Percentiles rank a stretch among this genome's conserved stretches.
These are phyloP conservation scores for Diatrype stigma DNA, from an alignment of 2,329 filamentous ascomycete species.

Conservation along the genomic window DNA sequence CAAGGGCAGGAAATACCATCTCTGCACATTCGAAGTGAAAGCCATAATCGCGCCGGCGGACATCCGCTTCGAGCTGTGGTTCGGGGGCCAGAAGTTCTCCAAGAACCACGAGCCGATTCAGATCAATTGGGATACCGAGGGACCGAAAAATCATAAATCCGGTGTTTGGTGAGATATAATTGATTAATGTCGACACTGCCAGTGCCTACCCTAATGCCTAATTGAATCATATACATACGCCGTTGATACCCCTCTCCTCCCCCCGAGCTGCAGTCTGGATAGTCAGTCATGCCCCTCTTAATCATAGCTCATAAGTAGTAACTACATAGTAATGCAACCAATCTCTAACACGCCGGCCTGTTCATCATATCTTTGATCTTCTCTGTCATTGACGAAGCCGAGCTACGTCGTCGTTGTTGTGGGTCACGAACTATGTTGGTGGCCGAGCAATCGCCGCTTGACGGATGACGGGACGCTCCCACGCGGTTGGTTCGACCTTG, in stretches of 20 bases:
- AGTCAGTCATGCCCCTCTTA: conserved; percentile 1
- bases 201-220: no score
- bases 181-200: no score
- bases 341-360: conserved; percentile 21
- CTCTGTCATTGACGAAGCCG: conserved; percentile 20
- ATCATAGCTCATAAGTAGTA: neutral
- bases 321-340: neutral
- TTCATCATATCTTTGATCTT: conserved; percentile 25
- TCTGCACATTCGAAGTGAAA: conserved; percentile 45
- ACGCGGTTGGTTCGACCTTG: conserved; percentile 28
- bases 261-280: conserved; percentile 1
- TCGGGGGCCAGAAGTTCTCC: conserved; percentile 34
- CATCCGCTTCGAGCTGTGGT: conserved; percentile 43
- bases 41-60: conserved; percentile 54
- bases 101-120: conserved; percentile 34
- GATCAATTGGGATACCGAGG: conserved; percentile 31
- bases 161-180: conserved; percentile 7
- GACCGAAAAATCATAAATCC: no score
- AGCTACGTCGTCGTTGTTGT: conserved; percentile 24
- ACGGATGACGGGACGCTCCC: conserved; percentile 21
- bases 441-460: conserved; percentile 21
- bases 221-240: no score
- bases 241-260: neutral
- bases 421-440: conserved; percentile 22
- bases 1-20: conserved; percentile 33